phyloP scores from a whole-genome alignment of 352 stramenopile genomes.

The Globisporangium orthogonon region DNA sequence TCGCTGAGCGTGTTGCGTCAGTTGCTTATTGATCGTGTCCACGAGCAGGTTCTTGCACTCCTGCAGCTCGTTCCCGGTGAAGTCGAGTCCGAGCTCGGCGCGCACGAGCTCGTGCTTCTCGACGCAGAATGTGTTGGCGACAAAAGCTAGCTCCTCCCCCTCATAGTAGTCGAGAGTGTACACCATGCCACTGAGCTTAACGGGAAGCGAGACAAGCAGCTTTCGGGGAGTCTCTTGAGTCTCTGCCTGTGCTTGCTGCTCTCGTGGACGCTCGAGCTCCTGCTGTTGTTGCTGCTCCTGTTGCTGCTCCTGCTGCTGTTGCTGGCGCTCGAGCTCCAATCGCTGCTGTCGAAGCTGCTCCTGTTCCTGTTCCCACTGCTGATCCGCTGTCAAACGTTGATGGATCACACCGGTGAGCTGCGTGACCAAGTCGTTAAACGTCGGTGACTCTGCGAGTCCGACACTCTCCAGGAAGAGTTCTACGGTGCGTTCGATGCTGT shows the following conservation, averaged over 20 bases:
- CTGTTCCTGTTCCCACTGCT: conserved; percentile 8
- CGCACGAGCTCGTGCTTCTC: conserved; percentile 61
- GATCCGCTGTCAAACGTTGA: conserved; percentile 18
- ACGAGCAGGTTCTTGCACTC: conserved; percentile 57
- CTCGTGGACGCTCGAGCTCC: conserved; percentile 2
- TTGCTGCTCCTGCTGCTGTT: conserved; percentile 4
- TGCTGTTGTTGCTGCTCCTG: neutral
- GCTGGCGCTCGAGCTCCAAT: conserved; percentile 4
- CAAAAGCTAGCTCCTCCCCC: conserved; percentile 44
- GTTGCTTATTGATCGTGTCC: conserved; percentile 9
- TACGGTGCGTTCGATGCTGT: conserved; percentile 59
- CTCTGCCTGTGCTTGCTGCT: neutral
- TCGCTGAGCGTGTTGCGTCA: conserved; percentile 9
- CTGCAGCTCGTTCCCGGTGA: conserved; percentile 50
- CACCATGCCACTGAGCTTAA: conserved; percentile 44
- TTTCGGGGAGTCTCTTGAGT: conserved; percentile 6
- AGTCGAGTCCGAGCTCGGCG: conserved; percentile 38
- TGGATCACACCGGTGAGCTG: conserved; percentile 37
- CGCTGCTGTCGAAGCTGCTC: neutral
- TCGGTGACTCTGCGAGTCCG: conserved; percentile 30
- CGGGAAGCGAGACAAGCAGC: conserved; percentile 46
- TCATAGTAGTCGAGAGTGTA: conserved; percentile 67
- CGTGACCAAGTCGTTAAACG: conserved; percentile 33
- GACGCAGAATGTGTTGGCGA: conserved; percentile 64
- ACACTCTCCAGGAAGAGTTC: conserved; percentile 53